Base-by-base conservation (phyloP, 352 stramenopile species). In the Phytophthora cactorum region DNA sequence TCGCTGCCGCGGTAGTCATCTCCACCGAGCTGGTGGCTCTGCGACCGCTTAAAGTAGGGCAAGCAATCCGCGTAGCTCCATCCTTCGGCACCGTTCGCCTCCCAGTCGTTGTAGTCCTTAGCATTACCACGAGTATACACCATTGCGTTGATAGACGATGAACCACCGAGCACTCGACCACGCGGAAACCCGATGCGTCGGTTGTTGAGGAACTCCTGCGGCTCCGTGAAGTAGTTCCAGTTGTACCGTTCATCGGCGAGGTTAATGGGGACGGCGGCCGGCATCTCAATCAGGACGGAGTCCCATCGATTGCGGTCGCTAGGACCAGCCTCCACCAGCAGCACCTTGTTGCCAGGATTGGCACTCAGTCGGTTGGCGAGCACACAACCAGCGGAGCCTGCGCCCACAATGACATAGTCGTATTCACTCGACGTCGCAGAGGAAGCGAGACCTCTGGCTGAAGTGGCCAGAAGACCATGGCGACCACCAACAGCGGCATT, bases 321-420 rank as follows among this genome's bases (percentile, higher is more conserved):
- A 27, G 85, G 84, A 4, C 93, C 93, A 14, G 92, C 88, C 64
- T 98, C 93, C 34, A 98, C 78, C 46, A 98, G 77, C 52, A 97
- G 74, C 68, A 98, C 93, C 31, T 77, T 79, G 64, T 95, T 92
- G 62, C 45, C 76, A n/a, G 80, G 77, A 61, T 97, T 75, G 31
- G 89, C 89, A 34, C 75, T 95, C 52, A 98, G 74, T 9, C 86
- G 78, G 68, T 95, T 97, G 41, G 31, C 93, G 14, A 98, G 79
- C 50, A 98, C 86, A 63, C 90, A 97, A 41, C 93, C 93, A 7
- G 91, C 92, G 0, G 90, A 94, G 22, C 93, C 93, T 11, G 72
- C 91, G 59, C 93, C 93, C 93, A 98, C 86, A 56, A 98, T 88
- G 54, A 98, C 84, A 73, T 96, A 98, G 77, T 98, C 93, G 73